These are phyloP conservation scores for Protomyces arabidopsidicola DNA, from an alignment of 1,139 yeast genomes.

Conservation along the genomic window DNA sequence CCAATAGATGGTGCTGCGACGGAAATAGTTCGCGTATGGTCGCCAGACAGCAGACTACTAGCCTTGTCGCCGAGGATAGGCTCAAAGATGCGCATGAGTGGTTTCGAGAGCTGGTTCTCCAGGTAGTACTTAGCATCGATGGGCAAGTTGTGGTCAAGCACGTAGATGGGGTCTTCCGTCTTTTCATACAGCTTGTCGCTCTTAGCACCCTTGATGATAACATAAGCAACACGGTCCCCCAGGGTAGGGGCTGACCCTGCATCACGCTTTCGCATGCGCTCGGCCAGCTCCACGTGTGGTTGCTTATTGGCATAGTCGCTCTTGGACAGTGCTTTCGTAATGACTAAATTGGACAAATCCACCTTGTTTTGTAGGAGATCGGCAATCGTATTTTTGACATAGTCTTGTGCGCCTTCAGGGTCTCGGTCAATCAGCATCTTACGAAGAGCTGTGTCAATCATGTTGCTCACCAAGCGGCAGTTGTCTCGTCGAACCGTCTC, in stretches of 20 bases:
- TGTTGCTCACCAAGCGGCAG: slow-evolving; percentile 89
- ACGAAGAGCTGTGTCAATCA: slow-evolving; percentile 84
- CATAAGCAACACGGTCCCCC: slow-evolving; percentile 98
- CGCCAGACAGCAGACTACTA: slow-evolving; percentile 64
- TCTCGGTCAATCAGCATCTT: slow-evolving; percentile 82
- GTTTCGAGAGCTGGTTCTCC: slow-evolving; percentile 89
- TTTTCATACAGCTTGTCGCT: slow-evolving; percentile 89
- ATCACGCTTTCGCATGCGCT: slow-evolving; percentile 92
- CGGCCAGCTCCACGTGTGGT: slow-evolving; percentile 95
- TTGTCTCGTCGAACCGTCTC: slow-evolving; percentile 98
- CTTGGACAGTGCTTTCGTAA: slow-evolving; percentile 84
- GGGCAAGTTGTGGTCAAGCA: slow-evolving; percentile 83
- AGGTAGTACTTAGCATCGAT: slow-evolving; percentile 92
- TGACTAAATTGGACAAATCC: slow-evolving; percentile 88
- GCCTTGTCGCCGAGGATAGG: slow-evolving; percentile 93
- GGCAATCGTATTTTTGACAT: slow-evolving; percentile 68
- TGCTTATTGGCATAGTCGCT: slow-evolving; percentile 93
- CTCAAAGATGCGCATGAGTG: slow-evolving; percentile 86
- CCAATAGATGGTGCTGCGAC: slow-evolving; percentile 64
- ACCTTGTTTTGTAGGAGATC: slow-evolving; percentile 85
- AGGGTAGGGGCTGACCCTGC: slow-evolving; percentile 95
- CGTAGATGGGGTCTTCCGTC: slow-evolving; percentile 94
- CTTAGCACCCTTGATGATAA: slow-evolving; percentile 73
- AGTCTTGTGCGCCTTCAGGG: slow-evolving; percentile 74
- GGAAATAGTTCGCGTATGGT: slow-evolving; percentile 74